These are phyloP conservation scores for Thermothielavioides terrestris DNA, from an alignment of 495 filamentous ascomycete genomes.

Conservation along the genomic window DNA sequence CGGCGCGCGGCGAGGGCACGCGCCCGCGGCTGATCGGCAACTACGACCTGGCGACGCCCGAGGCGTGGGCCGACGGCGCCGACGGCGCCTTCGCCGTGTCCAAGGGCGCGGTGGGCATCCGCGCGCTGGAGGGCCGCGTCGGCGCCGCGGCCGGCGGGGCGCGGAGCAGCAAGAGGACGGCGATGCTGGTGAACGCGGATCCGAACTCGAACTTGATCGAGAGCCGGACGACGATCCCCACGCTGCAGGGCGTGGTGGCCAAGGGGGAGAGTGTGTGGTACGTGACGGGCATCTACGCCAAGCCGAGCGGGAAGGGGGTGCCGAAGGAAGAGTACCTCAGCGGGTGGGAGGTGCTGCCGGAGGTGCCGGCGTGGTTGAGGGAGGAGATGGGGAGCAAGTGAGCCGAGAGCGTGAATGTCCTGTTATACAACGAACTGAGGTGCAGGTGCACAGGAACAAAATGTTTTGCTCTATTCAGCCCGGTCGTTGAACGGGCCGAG, in stretches of 20 bases:
- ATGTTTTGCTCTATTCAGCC: neutral
- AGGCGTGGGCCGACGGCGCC: slow-evolving; percentile 46
- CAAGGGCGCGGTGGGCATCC: slow-evolving; percentile 61
- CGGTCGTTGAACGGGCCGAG: slow-evolving; percentile 7
- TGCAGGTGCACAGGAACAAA: neutral
- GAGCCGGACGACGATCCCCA: slow-evolving; percentile 60
- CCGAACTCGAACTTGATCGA: slow-evolving; percentile 70
- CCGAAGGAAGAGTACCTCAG: slow-evolving; percentile 35
- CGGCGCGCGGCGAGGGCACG: slow-evolving; percentile 37
- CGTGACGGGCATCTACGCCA: slow-evolving; percentile 43
- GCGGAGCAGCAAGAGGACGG: slow-evolving; percentile 30
- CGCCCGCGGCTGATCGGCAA: slow-evolving; percentile 44
- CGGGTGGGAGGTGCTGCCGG: slow-evolving; percentile 47
- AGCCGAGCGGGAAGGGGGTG: slow-evolving; percentile 35
- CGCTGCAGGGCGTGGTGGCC: slow-evolving; percentile 45
- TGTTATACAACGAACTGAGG: neutral
- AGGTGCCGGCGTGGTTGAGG: slow-evolving; percentile 47
- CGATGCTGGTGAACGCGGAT: slow-evolving; percentile 60
- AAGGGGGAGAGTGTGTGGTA: slow-evolving; percentile 42
- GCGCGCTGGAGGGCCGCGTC: slow-evolving; percentile 53
- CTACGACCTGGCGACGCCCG: slow-evolving; percentile 44
- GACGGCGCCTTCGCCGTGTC: slow-evolving; percentile 55
- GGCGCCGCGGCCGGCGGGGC: slow-evolving; percentile 42
- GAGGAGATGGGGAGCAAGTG: slow-evolving; percentile 30
- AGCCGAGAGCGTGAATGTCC: neutral